Conservation (phyloP, 495 filamentous ascomycete species). For the Aspergillus avenaceus region DNA sequence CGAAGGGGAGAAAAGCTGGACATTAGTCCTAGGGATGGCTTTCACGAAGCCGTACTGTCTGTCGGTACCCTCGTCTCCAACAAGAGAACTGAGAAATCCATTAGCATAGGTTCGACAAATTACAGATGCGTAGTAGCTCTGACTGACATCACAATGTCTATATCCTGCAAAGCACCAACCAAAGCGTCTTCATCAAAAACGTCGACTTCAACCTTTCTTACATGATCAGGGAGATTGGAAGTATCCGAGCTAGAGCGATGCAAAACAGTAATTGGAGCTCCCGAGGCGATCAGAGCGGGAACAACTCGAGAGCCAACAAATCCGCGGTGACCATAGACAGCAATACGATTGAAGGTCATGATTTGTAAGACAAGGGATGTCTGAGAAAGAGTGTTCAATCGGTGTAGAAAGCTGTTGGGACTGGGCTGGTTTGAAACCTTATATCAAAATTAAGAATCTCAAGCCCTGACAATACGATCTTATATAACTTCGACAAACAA, state of each 20-base stretch:
- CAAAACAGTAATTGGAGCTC: constrained; percentile 15
- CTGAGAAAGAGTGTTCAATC: background rate
- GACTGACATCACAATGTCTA: constrained; percentile 23
- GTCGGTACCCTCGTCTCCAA: constrained; percentile 13
- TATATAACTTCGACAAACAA: background rate
- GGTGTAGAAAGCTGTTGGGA: background rate
- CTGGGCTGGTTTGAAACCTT: background rate
- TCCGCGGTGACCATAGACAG: constrained; percentile 22
- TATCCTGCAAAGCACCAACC: constrained; percentile 10
- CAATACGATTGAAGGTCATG: constrained; percentile 21
- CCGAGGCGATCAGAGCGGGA: constrained; percentile 11
- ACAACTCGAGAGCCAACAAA: constrained; percentile 17
- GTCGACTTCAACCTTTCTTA: constrained; percentile 14
- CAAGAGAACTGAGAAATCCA: constrained; percentile 13
- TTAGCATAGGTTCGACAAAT: background rate
- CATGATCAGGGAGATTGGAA: constrained; percentile 4
- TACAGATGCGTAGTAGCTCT: background rate
- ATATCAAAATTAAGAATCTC: background rate
- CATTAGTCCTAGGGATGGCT: constrained; percentile 19
- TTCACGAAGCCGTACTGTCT: constrained; percentile 14
- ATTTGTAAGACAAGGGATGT: background rate
- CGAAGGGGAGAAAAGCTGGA: constrained; percentile 19
- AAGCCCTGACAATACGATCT: background rate
- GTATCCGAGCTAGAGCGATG: constrained; percentile 16
- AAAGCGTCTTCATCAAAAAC: constrained; percentile 12